Evolutionary conservation across 2,329 filamentous ascomycete species (phyloP).

Genomic region (Phyllachora maydis): DNA sequence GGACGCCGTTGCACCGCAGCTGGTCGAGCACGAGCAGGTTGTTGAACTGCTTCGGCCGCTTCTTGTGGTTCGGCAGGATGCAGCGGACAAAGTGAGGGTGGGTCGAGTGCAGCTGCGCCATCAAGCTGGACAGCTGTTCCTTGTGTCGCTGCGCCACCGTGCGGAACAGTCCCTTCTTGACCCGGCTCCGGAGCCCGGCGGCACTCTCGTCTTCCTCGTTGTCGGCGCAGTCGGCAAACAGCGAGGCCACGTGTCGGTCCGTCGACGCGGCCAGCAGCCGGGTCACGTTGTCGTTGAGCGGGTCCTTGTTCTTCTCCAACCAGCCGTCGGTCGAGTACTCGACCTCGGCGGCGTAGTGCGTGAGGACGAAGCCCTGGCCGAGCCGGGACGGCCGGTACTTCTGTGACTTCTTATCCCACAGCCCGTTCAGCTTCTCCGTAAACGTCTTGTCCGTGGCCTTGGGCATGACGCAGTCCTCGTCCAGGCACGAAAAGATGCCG

Average conservation of each 20-base stretch:
- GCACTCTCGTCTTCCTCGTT: conserved; percentile 51
- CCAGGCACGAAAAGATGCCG: conserved; percentile 93
- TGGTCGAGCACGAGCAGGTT: conserved; percentile 89
- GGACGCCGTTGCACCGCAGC: conserved; percentile 92
- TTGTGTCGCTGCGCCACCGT: conserved; percentile 95
- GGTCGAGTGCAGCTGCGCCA: conserved; percentile 84
- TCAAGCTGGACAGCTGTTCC: conserved; percentile 90
- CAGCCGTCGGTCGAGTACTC: conserved; percentile 91
- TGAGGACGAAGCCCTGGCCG: conserved; percentile 83
- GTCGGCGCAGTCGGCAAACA: conserved; percentile 81
- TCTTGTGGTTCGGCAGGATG: conserved; percentile 96
- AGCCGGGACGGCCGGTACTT: conserved; percentile 84
- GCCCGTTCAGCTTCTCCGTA: conserved; percentile 86
- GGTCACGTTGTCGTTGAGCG: conserved; percentile 91
- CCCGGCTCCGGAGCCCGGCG: conserved; percentile 53
- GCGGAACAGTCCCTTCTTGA: conserved; percentile 93
- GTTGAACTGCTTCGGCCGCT: conserved; percentile 81
- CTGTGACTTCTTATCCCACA: conserved; percentile 90
- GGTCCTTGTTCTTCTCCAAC: conserved; percentile 99
- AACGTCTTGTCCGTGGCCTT: conserved; percentile 95
- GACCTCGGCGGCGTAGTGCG: conserved; percentile 93
- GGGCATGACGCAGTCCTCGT: conserved; percentile 97
- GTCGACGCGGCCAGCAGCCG: conserved; percentile 65
- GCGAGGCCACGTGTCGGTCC: conserved; percentile 60
- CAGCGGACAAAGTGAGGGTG: conserved; percentile 97